Percentiles rank a stretch among this genome's conserved stretches.
phyloP scores from a whole-genome alignment of 805 yeast genomes.

The Candida awuae region DNA sequence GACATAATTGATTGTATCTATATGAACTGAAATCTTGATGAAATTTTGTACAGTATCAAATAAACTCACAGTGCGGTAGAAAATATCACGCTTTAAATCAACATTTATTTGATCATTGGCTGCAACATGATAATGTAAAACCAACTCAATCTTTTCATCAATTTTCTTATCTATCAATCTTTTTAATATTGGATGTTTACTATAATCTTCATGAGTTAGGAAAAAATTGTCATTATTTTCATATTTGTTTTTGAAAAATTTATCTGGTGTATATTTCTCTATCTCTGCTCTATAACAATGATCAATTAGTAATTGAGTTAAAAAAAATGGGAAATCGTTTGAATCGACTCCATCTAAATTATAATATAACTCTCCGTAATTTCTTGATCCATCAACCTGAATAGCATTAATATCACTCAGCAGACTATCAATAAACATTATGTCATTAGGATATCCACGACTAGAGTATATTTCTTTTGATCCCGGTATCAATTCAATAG shows the following conservation, averaged over 20 bases:
- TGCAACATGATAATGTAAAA: conserved; percentile 7
- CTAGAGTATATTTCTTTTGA: conserved; percentile 4
- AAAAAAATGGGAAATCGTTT: conserved; percentile 44
- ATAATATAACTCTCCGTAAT: conserved; percentile 28
- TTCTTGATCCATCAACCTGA: conserved; percentile 21
- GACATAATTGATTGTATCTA: neutral
- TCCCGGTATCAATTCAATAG: conserved; percentile 19
- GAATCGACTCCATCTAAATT: conserved; percentile 31
- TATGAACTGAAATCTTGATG: neutral
- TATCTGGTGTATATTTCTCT: conserved; percentile 16
- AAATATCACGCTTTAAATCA: conserved; percentile 17
- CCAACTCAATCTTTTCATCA: neutral
- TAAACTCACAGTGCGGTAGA: conserved; percentile 6
- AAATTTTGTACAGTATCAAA: conserved; percentile 3
- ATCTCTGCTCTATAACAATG: conserved; percentile 26
- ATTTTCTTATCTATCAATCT: neutral
- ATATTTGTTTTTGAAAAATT: conserved; percentile 14
- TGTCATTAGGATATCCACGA: conserved; percentile 6
- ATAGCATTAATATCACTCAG: conserved; percentile 22
- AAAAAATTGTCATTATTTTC: conserved; percentile 3
- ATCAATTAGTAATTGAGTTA: conserved; percentile 34
- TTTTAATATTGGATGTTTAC: neutral
- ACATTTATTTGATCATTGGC: conserved; percentile 9
- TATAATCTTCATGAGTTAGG: conserved; percentile 11
- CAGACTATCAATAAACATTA: conserved; percentile 16